Evolutionary conservation across 1,284 basidiomycete genomes (phyloP), one percentile per base, ranked within the genome.

Genomic region (Caloboletus inedulis): DNA sequence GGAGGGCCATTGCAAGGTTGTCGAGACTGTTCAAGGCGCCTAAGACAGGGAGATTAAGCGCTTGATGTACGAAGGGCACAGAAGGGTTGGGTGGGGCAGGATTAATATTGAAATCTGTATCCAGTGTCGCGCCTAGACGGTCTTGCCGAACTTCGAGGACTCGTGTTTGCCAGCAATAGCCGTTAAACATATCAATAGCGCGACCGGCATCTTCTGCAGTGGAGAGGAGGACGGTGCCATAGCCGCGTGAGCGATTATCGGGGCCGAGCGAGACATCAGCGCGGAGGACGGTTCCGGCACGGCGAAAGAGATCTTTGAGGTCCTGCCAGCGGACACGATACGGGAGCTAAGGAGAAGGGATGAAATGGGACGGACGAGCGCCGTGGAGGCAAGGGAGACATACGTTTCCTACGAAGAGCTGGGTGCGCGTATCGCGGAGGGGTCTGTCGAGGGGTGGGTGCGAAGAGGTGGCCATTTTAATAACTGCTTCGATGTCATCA

Each of bases 271-370:
- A 91, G 47, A 97, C 93, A 66, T 98, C 96, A 7, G 96, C 95
- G 33, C 96, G 85, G 19, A 98, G 79, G 50, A 99, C 94, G 0
- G 94, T 96, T 43, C 96, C 96, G 2, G 94, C 91, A 60, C 91
- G 89, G 46, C 96, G 86, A 71, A 98, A 98, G 45, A 98, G 82
- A 70, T 98, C 96, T 66, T 99, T 98, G 59, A 99, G 82, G 72
- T 99, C 96, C 74, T 99, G 96, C 96, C 96, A 99, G 45, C 93
- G 93, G 40, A 94, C 94, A 69, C 94, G 92, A 66, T 91, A 91
- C 0, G 95, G 96, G 34, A 97, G 76, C 94, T 97, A 63, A 7
- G 29, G 0, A 5, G 18, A 16, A 23, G 7, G 19, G 30, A 19
- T 29, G 9, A 9, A 27, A 23, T 21, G 13, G 4, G 14, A 12